Evolutionary conservation across 1,284 basidiomycete genomes (phyloP).

Genomic region (Melampsora larici-populina): DNA sequence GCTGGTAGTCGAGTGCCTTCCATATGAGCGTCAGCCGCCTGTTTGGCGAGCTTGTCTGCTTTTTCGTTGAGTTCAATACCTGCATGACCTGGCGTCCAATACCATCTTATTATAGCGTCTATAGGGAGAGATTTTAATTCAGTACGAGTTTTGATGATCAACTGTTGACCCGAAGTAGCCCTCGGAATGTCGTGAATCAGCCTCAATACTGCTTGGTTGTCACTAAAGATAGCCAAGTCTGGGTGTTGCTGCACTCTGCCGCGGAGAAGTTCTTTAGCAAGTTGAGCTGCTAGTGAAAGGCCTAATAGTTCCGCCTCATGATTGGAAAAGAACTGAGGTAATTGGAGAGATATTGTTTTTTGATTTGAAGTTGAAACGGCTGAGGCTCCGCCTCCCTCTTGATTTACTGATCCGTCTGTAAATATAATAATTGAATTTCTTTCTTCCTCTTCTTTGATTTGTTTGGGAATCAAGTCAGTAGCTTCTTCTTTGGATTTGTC

Average conservation of each 20-base stretch:
- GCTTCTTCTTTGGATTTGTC: no score
- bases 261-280: background rate
- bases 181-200: background rate
- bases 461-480: no score
- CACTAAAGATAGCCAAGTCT: no score
- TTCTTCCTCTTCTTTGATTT: background rate
- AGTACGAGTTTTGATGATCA: background rate
- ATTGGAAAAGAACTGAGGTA: background rate
- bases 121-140: background rate
- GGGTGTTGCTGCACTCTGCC: background rate
- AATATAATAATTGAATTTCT: no score
- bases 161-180: slow-evolving; percentile 6
- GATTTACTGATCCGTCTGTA: no score
- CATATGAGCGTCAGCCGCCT: background rate
- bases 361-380: background rate
- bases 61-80: no score
- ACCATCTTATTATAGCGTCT: background rate
- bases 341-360: background rate
- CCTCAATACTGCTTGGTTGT: background rate
- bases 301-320: slow-evolving; percentile 10
- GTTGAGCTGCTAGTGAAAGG: no score
- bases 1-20: background rate
- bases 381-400: no score
- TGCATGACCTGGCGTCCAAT: no score
- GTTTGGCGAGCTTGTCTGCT: background rate